These are phyloP conservation scores for Cyclotella sp. DNA, from an alignment of 108 stramenopile genomes.

Conservation along the genomic window DNA sequence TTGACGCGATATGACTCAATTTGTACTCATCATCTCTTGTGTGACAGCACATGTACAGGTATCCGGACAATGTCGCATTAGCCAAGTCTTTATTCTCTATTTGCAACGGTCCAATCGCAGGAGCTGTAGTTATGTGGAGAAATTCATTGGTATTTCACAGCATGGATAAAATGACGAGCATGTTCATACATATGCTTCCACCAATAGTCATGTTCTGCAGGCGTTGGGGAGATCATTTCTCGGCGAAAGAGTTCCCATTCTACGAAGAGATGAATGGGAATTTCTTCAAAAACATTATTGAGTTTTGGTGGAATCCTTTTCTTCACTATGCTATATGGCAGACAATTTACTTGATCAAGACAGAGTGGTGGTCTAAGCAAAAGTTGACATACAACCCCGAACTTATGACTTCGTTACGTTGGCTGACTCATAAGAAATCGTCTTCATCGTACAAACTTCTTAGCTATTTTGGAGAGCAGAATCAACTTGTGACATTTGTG, in stretches of 20 bases:
- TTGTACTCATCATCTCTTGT: neutral
- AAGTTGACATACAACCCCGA: slow-evolving; percentile 48
- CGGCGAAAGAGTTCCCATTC: slow-evolving; percentile 31
- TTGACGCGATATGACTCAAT: too few species aligned
- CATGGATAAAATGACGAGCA: slow-evolving; percentile 80
- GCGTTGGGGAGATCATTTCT: slow-evolving; percentile 64
- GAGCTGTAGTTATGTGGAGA: slow-evolving; percentile 71
- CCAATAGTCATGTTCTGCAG: slow-evolving; percentile 59
- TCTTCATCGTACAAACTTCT: slow-evolving; percentile 46
- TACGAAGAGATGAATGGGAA: slow-evolving; percentile 41
- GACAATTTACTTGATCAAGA: slow-evolving; percentile 70
- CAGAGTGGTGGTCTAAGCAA: slow-evolving; percentile 66
- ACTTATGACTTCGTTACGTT: slow-evolving; percentile 51
- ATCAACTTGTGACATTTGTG: slow-evolving; percentile 56
- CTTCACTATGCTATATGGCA: slow-evolving; percentile 73
- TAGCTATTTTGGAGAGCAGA: slow-evolving; percentile 51
- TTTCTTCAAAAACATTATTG: slow-evolving; percentile 25
- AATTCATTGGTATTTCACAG: slow-evolving; percentile 87
- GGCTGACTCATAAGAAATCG: slow-evolving; percentile 40
- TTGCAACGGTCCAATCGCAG: slow-evolving; percentile 61
- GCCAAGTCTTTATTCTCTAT: slow-evolving; percentile 65
- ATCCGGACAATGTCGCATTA: slow-evolving; percentile 51
- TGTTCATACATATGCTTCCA: slow-evolving; percentile 83
- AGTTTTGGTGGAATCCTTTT: slow-evolving; percentile 49
- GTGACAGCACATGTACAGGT: slow-evolving; percentile 49